Conservation (phyloP, 75 land plant genomes). For the Pinus tabuliformis region DNA sequence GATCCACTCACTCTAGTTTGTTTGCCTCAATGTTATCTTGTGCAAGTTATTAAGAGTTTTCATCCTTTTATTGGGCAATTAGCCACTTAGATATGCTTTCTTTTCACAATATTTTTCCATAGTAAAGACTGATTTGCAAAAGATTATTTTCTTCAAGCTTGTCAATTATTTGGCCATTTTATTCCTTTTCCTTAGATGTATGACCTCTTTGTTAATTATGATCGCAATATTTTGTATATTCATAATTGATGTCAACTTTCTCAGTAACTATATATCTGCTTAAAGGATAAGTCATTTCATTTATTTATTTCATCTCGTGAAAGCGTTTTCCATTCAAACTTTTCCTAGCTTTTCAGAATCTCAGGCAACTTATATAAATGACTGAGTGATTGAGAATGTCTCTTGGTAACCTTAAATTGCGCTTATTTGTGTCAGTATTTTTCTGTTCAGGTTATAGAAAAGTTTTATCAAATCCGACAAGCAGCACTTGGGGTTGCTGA, state of each 20-base stretch:
- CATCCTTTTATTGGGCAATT: too few relatives aligned
- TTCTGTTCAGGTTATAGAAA: constrained; percentile 53
- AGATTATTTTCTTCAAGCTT: not conserved
- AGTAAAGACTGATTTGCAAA: too few relatives aligned
- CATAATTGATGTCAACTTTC: not conserved
- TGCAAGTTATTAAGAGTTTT: too few relatives aligned
- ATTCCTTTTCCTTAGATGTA: not conserved
- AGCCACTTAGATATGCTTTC: too few relatives aligned
- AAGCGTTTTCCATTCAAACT: not conserved
- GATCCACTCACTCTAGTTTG: too few relatives aligned
- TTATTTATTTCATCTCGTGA: not conserved
- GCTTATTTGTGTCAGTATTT: constrained; percentile 5
- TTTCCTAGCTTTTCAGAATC: constrained; percentile 2
- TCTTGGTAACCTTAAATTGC: not conserved
- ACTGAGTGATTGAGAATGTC: not conserved
- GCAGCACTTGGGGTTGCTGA: constrained; percentile 17
- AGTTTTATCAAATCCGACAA: constrained; percentile 60
- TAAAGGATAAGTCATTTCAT: not conserved
- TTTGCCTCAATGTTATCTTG: too few relatives aligned
- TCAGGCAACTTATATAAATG: not conserved
- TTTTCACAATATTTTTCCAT: too few relatives aligned
- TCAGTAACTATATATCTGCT: not conserved
- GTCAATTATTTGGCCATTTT: not conserved
- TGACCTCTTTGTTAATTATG: not conserved
- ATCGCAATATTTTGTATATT: not conserved